A percentile compares a stretch with the other conserved stretches of the same genome.
These are phyloP conservation scores for Helotiales sp. DNA, from an alignment of 2,329 filamentous ascomycete species.

Conservation along the genomic window DNA sequence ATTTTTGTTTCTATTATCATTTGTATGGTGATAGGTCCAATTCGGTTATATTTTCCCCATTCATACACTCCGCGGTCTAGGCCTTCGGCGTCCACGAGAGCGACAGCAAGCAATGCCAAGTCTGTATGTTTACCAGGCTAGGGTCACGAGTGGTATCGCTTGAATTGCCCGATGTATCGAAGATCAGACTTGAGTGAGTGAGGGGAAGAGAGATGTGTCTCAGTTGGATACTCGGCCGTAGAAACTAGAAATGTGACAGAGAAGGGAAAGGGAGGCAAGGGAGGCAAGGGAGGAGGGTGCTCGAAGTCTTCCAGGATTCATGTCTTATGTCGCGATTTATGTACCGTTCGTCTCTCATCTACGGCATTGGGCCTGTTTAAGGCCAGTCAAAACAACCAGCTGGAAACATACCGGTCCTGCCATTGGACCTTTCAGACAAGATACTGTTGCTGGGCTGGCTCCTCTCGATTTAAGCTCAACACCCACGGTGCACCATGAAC, in stretches of 20 bases:
- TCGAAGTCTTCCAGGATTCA: neutral
- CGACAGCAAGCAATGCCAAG: conserved; percentile 12
- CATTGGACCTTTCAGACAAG: neutral
- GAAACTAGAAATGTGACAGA: conserved; percentile 7
- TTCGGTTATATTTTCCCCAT: conserved; percentile 16
- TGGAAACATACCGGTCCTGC: neutral
- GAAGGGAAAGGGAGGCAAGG: neutral
- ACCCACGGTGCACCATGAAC: conserved; percentile 1
- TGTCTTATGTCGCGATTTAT: neutral
- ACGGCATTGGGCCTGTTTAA: neutral
- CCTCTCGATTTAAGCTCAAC: conserved; percentile 10
- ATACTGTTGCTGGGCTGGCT: neutral
- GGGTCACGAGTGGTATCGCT: neutral
- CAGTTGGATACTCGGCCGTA: neutral
- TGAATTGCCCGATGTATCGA: conserved; percentile 5
- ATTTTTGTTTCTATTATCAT: too few relatives aligned
- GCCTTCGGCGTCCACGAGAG: neutral
- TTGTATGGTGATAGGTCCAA: neutral
- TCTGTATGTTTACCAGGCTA: neutral
- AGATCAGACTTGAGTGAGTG: conserved; percentile 3
- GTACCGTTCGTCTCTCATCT: neutral
- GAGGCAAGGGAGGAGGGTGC: neutral
- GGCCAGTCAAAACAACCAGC: neutral
- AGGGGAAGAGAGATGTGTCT: conserved; percentile 1
- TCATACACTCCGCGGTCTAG: conserved; percentile 1